Evolutionary conservation across 805 yeast species (phyloP), one percentile per base, ranked within the genome.

Genomic region (Priceomyces castillae): DNA sequence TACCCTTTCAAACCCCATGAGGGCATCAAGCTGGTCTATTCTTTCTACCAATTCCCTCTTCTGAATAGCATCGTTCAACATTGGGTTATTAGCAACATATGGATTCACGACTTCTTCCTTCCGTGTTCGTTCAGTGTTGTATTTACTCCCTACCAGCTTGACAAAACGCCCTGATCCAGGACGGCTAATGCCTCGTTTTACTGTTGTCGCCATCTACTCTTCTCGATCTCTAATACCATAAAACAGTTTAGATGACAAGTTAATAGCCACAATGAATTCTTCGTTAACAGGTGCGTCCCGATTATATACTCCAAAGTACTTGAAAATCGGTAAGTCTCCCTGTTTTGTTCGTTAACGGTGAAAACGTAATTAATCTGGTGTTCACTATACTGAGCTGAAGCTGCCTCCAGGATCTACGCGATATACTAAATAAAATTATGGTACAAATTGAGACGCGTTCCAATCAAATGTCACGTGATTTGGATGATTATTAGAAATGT

Each of bases 1-100:
- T 49, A 74, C 81, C 40, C 94, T 72, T 35, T 84, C 87, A 59
- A 94, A 94, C 10, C 98, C 99, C 94, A 95, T 89, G 44, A 78
- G 64, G 1, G 82, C 61, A 57, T 92, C 99, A 7, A 90, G 69
- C 22, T 74, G 72, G 56, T 90, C 95, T 7, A 80, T 71, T 47
- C 78, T 76, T 52, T 70, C 73, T 9, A 78, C 80, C 20, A 82
- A 72, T 19, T 81, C 84, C 42, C 75, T 59, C 46, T 69, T 79
- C 54, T 65, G 67, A 33, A 63, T 60, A 30, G 76, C 56, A 47
- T 65, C 69, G 40, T 59, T 58, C 26, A 60, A 53, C 65, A 66
- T 65, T 20, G 71, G 71, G 51, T 65, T 70, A 40, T 55, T 56
- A 37, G 59, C 61, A 33, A 34, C 39, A 39, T 52, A 49, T 3